Evolutionary conservation across 2,329 filamentous ascomycete genomes (phyloP).

Genomic region (Mycogone perniciosa): DNA sequence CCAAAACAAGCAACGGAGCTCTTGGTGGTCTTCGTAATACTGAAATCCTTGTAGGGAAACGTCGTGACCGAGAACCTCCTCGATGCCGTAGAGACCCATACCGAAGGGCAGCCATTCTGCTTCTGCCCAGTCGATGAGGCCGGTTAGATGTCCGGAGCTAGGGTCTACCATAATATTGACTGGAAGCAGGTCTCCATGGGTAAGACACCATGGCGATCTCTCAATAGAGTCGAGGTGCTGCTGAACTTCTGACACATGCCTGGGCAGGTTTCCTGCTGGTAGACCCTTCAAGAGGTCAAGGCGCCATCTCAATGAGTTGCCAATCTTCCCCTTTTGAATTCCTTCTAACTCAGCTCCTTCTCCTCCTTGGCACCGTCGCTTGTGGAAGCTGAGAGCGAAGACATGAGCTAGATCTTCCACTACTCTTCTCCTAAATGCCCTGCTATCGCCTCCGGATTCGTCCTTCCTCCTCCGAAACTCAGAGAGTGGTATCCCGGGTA

Average conservation of each 20-base stretch:
- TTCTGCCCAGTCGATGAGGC: constrained; percentile 60
- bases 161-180: constrained; percentile 50
- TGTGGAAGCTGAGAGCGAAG: constrained; percentile 32
- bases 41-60: constrained; percentile 27
- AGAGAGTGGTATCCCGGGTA: constrained; percentile 36
- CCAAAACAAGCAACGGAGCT: constrained; percentile 48
- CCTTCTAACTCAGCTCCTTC: background rate
- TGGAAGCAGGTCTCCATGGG: constrained; percentile 54
- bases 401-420: constrained; percentile 37
- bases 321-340: constrained; percentile 29
- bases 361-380: constrained; percentile 9
- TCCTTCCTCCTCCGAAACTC: constrained; percentile 2
- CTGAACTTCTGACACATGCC: constrained; percentile 22
- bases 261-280: constrained; percentile 22
- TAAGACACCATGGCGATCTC: constrained; percentile 47
- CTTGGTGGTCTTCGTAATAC: constrained; percentile 39
- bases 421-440: constrained; percentile 26
- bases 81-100: constrained; percentile 52
- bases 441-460: background rate
- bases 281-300: constrained; percentile 32
- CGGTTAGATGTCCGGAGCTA: constrained; percentile 38
- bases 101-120: constrained; percentile 56
- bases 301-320: constrained; percentile 34
- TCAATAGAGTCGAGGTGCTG: constrained; percentile 27
- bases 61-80: constrained; percentile 50